Evolutionary conservation across 805 yeast species (phyloP), one percentile per base, ranked within the genome.

Genomic region (Starmerella geochares): DNA sequence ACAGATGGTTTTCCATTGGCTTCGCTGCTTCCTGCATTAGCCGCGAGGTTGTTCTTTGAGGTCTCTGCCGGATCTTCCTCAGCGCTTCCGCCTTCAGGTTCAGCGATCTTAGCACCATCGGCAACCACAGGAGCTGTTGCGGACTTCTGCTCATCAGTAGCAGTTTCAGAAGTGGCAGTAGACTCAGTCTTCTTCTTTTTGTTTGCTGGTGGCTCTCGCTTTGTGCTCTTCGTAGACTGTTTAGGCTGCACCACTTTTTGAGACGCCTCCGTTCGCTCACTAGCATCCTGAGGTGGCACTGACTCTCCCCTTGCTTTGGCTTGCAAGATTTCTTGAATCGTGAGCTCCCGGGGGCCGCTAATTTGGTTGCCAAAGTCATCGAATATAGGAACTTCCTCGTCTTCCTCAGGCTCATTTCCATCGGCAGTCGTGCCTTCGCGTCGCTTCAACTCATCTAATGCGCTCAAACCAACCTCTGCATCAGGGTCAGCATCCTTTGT

Each of bases 401-500:
- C 51, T 7, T 20, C 51, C 28, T 52, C 53, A 27, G 8, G 10
- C 10, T 49, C 55, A 17, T n/a, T n/a, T n/a, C 50, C 59, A 20
- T 35, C 65, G 25, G 61, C 51, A 29, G 45, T 41, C 11, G 43
- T 50, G 36, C 51, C 49, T 54, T 55, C 58, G 3, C 62, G 54
- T 10, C 60, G 50, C 29, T 54, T 52, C 4, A 40, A 72, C 36
- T 61, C 68, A 39, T 65, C 68, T n/a, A 60, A 48, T 0, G 69
- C 70, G 31, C 62, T 64, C n/a, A 59, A 43, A 19, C 60, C 60
- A 6, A 50, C 47, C 9, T 59, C 62, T 0, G 95, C 95, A 62
- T 86, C 87, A 52, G 88, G 72, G 65, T 87, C 88, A 50, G 78
- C 76, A 56, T 77, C 70, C 62, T 83, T 83, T 55, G 76, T 79